A percentile compares a stretch with the other conserved stretches of the same genome.
Conservation (phyloP, 2,329 filamentous ascomycete species). For the Dryadomyces quercus-mongolicae region DNA sequence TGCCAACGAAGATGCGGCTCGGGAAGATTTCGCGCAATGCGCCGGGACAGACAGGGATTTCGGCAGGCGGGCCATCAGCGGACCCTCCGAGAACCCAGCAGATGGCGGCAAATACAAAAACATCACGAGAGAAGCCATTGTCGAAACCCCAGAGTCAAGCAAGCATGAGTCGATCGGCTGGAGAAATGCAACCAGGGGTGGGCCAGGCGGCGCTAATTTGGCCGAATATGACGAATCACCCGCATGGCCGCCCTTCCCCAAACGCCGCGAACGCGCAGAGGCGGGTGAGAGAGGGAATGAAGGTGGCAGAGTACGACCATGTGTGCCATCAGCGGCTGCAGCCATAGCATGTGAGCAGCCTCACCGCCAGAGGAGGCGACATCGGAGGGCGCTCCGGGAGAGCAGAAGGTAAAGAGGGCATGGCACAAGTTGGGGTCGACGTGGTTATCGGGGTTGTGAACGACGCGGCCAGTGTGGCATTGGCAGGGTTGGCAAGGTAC, state of each 20-base stretch:
- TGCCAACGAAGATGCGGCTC: slow-evolving; percentile 6
- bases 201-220: slow-evolving; percentile 14
- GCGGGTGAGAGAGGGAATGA: not conserved
- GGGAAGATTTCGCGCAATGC: slow-evolving; percentile 6
- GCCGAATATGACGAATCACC: not conserved
- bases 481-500: slow-evolving; percentile 15
- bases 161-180: not conserved
- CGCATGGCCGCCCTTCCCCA: not conserved
- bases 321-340: not conserved
- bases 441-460: not conserved
- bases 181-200: slow-evolving; percentile 15
- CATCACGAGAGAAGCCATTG: not conserved
- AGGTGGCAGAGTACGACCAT: not conserved
- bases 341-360: not conserved
- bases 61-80: not conserved
- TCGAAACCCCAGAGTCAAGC: not conserved
- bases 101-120: not conserved
- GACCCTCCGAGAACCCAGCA: not conserved
- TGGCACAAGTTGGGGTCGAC: not conserved
- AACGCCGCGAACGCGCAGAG: too few relatives aligned
- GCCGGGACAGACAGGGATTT: not conserved
- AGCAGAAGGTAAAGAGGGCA: not conserved
- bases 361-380: slow-evolving; percentile 6
- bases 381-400: slow-evolving; percentile 10
- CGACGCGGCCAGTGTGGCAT: slow-evolving; percentile 9